Conservation (phyloP, 805 yeast species). For the Candida railenensis region DNA sequence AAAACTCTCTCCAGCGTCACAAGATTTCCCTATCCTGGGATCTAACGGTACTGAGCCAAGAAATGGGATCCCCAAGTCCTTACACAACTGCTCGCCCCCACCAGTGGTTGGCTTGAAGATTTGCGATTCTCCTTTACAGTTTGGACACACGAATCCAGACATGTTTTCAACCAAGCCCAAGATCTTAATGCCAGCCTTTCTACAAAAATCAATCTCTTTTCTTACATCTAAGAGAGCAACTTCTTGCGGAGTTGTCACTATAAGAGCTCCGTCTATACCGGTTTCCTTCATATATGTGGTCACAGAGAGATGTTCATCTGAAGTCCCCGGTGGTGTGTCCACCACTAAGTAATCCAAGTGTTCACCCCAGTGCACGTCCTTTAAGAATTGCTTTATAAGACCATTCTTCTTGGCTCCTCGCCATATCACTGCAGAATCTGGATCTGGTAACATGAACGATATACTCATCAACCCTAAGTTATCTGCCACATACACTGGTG, state of each 20-base stretch:
- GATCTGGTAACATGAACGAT: conserved; percentile 90
- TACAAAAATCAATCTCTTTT: conserved; percentile 92
- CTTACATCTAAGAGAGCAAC: conserved; percentile 93
- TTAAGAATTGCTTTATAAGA: conserved; percentile 86
- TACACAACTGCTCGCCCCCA: conserved; percentile 84
- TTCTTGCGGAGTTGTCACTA: conserved; percentile 97
- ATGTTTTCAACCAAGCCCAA: conserved; percentile 94
- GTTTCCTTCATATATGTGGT: conserved; percentile 83
- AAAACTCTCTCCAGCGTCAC: conserved; percentile 86
- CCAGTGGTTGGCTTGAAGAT: conserved; percentile 96
- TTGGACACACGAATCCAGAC: conserved; percentile 98
- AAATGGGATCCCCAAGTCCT: conserved; percentile 74
- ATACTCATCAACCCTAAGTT: conserved; percentile 95
- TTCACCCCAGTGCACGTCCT: conserved; percentile 94
- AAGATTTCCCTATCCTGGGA: conserved; percentile 86
- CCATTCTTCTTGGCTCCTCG: conserved; percentile 95
- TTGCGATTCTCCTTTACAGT: conserved; percentile 83
- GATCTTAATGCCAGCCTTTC: conserved; percentile 82
- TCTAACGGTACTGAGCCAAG: conserved; percentile 94
- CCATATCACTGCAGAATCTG: conserved; percentile 95
- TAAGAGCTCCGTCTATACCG: conserved; percentile 92
- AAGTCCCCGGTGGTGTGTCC: conserved; percentile 98
- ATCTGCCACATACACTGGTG: conserved; percentile 94
- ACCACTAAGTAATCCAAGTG: conserved; percentile 77
- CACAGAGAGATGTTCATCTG: conserved; percentile 93